phyloP scores from a whole-genome alignment of 176 grass and related monocot species.

The Musa beccarii region DNA sequence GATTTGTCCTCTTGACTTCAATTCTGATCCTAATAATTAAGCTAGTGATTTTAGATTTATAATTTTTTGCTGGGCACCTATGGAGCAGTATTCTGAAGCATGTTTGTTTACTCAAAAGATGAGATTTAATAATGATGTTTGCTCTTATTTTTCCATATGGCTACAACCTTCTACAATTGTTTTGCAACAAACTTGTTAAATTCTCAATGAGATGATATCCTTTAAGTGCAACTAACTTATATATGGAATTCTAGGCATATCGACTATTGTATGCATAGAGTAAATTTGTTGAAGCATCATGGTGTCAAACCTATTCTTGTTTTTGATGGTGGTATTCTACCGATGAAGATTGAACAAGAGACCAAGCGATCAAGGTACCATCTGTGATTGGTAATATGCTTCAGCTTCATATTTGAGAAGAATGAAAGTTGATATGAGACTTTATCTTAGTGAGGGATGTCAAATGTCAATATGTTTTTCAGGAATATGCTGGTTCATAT shows the following conservation, averaged over 20 bases:
- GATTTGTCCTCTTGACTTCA: too few relatives aligned
- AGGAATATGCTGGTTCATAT: background rate
- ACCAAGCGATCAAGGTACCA: slow-evolving; percentile 68
- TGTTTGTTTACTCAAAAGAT: background rate
- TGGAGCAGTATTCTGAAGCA: too few relatives aligned
- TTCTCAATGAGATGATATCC: background rate
- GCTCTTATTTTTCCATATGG: background rate
- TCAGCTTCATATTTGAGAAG: background rate
- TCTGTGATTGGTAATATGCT: background rate
- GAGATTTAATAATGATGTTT: background rate
- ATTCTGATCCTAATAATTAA: too few relatives aligned
- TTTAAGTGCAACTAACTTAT: background rate
- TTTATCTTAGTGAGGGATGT: background rate
- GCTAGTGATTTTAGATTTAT: too few relatives aligned
- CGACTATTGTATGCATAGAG: slow-evolving; percentile 90
- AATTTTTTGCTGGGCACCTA: too few relatives aligned
- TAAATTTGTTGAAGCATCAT: slow-evolving; percentile 70
- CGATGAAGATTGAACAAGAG: slow-evolving; percentile 84
- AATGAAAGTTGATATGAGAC: too few relatives aligned
- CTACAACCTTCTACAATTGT: background rate
- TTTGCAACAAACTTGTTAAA: background rate
- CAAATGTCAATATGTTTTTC: background rate
- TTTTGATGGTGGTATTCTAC: slow-evolving; percentile 88
- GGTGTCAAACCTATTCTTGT: slow-evolving; percentile 82
- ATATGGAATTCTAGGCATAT: slow-evolving; percentile 53